A percentile compares a stretch with the other conserved stretches of the same genome.
Evolutionary conservation across 352 stramenopile genomes (phyloP).

Genomic region (Globisporangium paddicum): DNA sequence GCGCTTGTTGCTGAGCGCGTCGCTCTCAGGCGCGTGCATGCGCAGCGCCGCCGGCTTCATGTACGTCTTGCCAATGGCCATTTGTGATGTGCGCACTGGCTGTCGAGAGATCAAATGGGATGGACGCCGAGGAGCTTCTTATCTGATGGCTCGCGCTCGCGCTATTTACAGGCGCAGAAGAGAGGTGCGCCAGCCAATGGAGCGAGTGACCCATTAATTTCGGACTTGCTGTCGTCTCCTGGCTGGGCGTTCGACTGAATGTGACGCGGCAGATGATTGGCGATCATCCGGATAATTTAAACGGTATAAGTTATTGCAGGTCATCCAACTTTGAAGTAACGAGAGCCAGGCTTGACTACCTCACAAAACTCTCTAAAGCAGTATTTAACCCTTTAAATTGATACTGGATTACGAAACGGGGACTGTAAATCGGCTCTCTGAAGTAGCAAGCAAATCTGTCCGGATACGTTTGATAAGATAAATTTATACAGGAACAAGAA

Average conservation of each 20-base stretch:
- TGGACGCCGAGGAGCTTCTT: neutral
- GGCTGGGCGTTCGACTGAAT: slow-evolving; percentile 4
- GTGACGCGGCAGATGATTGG: slow-evolving; percentile 4
- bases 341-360: too few species aligned
- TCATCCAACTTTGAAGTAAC: too few species aligned
- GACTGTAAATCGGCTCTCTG: too few species aligned
- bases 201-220: slow-evolving; percentile 4
- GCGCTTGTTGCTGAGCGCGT: neutral
- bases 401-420: too few species aligned
- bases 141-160: too few species aligned
- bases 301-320: neutral
- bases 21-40: slow-evolving; percentile 2
- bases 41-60: slow-evolving; percentile 5
- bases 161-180: too few species aligned
- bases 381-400: too few species aligned
- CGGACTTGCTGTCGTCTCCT: neutral
- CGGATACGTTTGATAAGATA: neutral
- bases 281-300: slow-evolving; percentile 1
- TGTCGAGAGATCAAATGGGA: too few species aligned
- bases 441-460: too few species aligned
- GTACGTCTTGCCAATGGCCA: slow-evolving; percentile 14
- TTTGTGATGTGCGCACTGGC: neutral
- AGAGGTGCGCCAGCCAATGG: too few species aligned
- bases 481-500: neutral
- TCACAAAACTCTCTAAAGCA: too few species aligned